Conservation (phyloP, 345 rosid genomes). For the Linum usitatissimum region DNA sequence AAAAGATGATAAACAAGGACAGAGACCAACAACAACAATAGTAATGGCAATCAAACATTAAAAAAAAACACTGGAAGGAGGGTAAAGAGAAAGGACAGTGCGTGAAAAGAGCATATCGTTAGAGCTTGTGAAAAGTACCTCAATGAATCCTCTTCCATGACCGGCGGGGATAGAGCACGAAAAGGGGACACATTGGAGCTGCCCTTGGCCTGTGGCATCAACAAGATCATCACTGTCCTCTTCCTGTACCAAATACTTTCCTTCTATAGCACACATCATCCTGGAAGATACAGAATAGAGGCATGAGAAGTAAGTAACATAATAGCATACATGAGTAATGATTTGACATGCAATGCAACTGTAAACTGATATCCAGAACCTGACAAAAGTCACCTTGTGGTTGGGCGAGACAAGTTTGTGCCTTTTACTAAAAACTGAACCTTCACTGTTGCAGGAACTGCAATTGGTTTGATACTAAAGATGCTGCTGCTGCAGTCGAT, state of each 20-base stretch:
- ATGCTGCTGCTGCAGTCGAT: conserved; percentile 45
- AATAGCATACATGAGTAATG: too few relatives aligned
- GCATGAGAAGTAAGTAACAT: background rate
- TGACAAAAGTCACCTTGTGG: conserved; percentile 42
- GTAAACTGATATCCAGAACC: too few relatives aligned
- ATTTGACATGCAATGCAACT: too few relatives aligned
- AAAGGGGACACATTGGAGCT: conserved; percentile 46
- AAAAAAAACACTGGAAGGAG: too few relatives aligned
- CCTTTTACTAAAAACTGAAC: conserved; percentile 70
- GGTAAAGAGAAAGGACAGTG: too few relatives aligned
- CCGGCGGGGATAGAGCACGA: conserved; percentile 56
- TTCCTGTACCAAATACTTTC: conserved; percentile 62
- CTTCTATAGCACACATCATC: conserved; percentile 84
- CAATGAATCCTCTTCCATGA: conserved; percentile 86
- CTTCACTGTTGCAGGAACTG: conserved; percentile 46
- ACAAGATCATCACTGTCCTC: conserved; percentile 34
- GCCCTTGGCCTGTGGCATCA: conserved; percentile 39
- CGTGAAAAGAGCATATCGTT: too few relatives aligned
- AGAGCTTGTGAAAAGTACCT: conserved; percentile 31
- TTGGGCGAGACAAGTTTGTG: conserved; percentile 53
- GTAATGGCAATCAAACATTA: too few relatives aligned
- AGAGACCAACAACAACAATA: too few relatives aligned
- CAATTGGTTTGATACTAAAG: conserved; percentile 69
- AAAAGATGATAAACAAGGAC: too few relatives aligned
- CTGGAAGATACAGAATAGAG: conserved; percentile 21